A percentile compares a stretch with the other conserved stretches of the same genome.
These are phyloP conservation scores for Seminavis robusta DNA, from an alignment of 108 stramenopile genomes.

Conservation along the genomic window DNA sequence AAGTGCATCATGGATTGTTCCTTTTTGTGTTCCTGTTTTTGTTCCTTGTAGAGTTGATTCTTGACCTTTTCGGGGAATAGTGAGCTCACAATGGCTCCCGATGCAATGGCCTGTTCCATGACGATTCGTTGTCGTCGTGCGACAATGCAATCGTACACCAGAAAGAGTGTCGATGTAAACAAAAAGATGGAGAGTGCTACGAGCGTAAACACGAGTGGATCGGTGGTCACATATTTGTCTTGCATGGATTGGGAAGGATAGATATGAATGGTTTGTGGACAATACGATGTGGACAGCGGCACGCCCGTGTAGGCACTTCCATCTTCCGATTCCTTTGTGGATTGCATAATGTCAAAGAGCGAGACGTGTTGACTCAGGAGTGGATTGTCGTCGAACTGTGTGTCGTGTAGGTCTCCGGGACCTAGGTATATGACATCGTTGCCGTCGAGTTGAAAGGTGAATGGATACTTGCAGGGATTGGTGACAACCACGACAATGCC, in stretches of 20 bases:
- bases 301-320: no score
- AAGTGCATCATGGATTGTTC: no score
- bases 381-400: constrained; percentile 19
- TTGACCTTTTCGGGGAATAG: constrained; percentile 5
- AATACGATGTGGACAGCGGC: not conserved
- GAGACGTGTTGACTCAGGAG: not conserved
- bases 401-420: constrained; percentile 51
- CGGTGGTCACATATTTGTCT: constrained; percentile 5
- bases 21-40: not conserved
- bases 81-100: constrained; percentile 1
- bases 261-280: constrained; percentile 2
- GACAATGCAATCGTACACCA: constrained; percentile 20
- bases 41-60: not conserved
- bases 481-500: not conserved
- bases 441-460: constrained; percentile 33
- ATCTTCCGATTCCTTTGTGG: not conserved
- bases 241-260: constrained; percentile 10
- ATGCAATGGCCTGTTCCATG: constrained; percentile 5
- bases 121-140: not conserved
- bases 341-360: not conserved
- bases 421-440: constrained; percentile 33
- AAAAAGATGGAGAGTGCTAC: constrained; percentile 6
- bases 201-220: constrained; percentile 6
- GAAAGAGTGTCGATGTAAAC: constrained; percentile 10
- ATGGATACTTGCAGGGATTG: constrained; percentile 14